Evolutionary conservation across 345 rosid genomes (phyloP).

Genomic region (Eutrema japonicum): DNA sequence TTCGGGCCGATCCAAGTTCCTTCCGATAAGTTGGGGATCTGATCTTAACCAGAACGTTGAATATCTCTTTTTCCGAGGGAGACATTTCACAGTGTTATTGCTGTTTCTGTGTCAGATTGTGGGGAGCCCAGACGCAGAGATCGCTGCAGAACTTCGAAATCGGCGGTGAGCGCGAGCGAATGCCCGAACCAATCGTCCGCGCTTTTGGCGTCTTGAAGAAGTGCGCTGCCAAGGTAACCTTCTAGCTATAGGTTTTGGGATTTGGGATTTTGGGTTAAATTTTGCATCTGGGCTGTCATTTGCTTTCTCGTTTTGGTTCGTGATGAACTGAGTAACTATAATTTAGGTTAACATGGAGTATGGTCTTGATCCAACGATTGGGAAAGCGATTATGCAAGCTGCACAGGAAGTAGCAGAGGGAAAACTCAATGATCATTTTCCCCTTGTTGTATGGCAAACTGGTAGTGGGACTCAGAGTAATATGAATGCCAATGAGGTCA

Average conservation of each 20-base stretch:
- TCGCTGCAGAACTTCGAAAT: slow-evolving; percentile 93
- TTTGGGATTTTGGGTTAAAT: neutral
- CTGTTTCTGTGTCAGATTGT: slow-evolving; percentile 53
- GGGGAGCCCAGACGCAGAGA: slow-evolving; percentile 99
- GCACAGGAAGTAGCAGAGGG: slow-evolving; percentile 96
- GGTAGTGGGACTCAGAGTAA: slow-evolving; percentile 99
- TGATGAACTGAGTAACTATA: slow-evolving; percentile 3
- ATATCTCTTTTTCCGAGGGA: neutral
- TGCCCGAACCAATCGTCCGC: slow-evolving; percentile 94
- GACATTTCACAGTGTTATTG: neutral
- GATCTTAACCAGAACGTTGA: neutral
- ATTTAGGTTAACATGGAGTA: slow-evolving; percentile 86
- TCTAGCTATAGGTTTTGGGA: neutral
- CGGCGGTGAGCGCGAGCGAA: slow-evolving; percentile 88
- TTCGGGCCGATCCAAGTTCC: slow-evolving; percentile 95
- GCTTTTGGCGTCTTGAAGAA: slow-evolving; percentile 95
- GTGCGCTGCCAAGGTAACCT: slow-evolving; percentile 88
- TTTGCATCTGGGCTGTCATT: neutral
- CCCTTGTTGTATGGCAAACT: slow-evolving; percentile 97
- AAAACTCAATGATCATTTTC: slow-evolving; percentile 83
- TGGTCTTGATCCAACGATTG: slow-evolving; percentile 85
- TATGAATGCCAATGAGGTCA: slow-evolving; percentile 99
- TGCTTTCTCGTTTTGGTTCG: neutral
- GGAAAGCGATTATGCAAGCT: slow-evolving; percentile 91
- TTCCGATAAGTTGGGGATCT: slow-evolving; percentile 65